phyloP scores from a whole-genome alignment of 2,329 filamentous ascomycete genomes.

The Grosmannia clavigera region DNA sequence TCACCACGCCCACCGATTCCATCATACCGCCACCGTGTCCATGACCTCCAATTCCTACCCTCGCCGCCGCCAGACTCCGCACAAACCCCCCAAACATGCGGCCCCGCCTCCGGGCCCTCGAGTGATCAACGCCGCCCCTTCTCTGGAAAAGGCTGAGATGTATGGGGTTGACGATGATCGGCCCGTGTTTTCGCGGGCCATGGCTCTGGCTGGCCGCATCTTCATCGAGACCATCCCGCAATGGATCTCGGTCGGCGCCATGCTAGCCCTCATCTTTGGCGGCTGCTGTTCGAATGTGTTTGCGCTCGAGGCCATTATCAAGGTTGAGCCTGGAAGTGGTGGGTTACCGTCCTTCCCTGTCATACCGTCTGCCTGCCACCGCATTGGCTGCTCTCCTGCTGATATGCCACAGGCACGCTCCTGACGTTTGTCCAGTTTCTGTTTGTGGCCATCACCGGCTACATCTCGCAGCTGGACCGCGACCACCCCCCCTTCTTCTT shows the following conservation, averaged over 20 bases:
- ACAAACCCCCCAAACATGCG: constrained; percentile 29
- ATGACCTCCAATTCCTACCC: constrained; percentile 29
- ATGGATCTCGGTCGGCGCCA: constrained; percentile 51
- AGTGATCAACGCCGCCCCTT: constrained; percentile 41
- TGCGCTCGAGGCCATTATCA: constrained; percentile 86
- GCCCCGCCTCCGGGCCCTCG: constrained; percentile 28
- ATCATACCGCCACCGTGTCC: constrained; percentile 15
- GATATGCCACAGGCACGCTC: constrained; percentile 51
- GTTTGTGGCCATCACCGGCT: constrained; percentile 68
- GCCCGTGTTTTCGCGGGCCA: constrained; percentile 34
- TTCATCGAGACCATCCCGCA: constrained; percentile 47
- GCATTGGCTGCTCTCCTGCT: background rate
- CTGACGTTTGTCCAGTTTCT: constrained; percentile 84
- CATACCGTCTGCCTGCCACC: background rate
- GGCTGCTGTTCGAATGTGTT: constrained; percentile 65
- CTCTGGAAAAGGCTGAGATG: constrained; percentile 41
- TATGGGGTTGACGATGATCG: constrained; percentile 42
- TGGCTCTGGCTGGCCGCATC: constrained; percentile 38
- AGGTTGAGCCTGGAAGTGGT: constrained; percentile 81
- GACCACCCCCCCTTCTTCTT: constrained; percentile 60
- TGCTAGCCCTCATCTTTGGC: constrained; percentile 82
- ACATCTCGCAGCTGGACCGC: constrained; percentile 60
- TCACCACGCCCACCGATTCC: background rate
- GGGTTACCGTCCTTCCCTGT: constrained; percentile 13
- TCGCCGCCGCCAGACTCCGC: constrained; percentile 31